phyloP scores from a whole-genome alignment of 495 filamentous ascomycete genomes.

The Amniculicola lignicola region DNA sequence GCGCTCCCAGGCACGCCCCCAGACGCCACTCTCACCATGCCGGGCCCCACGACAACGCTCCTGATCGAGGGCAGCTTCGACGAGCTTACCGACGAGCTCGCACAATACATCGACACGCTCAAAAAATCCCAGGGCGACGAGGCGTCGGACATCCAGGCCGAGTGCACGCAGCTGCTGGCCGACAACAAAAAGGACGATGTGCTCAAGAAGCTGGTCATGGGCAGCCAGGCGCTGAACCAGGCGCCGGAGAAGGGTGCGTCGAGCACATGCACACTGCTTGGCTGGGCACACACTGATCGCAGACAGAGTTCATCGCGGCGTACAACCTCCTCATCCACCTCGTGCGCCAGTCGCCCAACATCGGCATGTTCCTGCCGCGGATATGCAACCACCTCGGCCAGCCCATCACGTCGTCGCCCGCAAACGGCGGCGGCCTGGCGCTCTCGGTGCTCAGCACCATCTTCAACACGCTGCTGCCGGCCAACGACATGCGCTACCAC shows the following conservation, averaged over 20 bases:
- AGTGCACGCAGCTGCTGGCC: conserved; percentile 70
- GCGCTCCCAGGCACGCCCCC: not conserved
- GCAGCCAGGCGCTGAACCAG: conserved; percentile 66
- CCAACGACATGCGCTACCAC: conserved; percentile 78
- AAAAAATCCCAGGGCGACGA: conserved; percentile 53
- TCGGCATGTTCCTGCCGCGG: conserved; percentile 76
- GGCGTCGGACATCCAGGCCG: conserved; percentile 58
- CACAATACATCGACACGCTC: conserved; percentile 71
- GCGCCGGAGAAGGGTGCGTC: conserved; percentile 78
- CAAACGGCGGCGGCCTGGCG: conserved; percentile 77
- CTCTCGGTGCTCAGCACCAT: conserved; percentile 87
- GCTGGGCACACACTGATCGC: not conserved
- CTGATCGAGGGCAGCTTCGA: conserved; percentile 90
- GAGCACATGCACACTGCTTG: not conserved
- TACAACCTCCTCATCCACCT: conserved; percentile 97
- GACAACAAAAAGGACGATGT: conserved; percentile 64
- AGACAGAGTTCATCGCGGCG: conserved; percentile 80
- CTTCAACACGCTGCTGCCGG: conserved; percentile 82
- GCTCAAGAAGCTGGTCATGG: conserved; percentile 80
- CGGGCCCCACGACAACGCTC: conserved; percentile 49
- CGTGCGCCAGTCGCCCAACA: conserved; percentile 74
- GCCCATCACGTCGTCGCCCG: conserved; percentile 79
- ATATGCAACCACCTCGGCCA: conserved; percentile 84
- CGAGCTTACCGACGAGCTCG: conserved; percentile 85
- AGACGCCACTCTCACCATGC: conserved; percentile 35